A percentile compares a stretch with the other conserved stretches of the same genome.
phyloP scores from a whole-genome alignment of 345 rosid genomes.

The Murraya paniculata region DNA sequence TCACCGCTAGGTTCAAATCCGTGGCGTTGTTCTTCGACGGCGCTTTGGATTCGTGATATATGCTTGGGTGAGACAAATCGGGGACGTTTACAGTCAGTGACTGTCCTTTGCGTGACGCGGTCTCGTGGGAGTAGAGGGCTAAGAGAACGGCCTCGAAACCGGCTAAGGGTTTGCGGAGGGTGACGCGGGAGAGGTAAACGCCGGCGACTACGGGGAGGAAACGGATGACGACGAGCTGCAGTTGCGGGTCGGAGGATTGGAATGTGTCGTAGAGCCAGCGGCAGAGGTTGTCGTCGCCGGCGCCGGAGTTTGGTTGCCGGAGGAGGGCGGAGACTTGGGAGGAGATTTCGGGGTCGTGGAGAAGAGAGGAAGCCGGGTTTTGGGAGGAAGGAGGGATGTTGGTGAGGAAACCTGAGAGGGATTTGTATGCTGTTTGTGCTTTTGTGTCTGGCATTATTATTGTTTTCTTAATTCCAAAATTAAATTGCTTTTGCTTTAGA shows the following conservation, averaged over 20 bases:
- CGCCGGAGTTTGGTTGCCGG: conserved; percentile 61
- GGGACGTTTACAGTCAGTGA: conserved; percentile 67
- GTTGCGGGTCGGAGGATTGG: conserved; percentile 53
- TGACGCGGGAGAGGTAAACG: conserved; percentile 69
- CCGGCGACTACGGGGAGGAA: conserved; percentile 70
- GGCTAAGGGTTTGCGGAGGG: conserved; percentile 58
- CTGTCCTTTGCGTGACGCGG: conserved; percentile 57
- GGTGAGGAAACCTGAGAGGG: conserved; percentile 49
- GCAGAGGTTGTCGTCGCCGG: conserved; percentile 78
- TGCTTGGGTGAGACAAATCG: conserved; percentile 63
- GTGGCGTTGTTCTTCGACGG: conserved; percentile 37
- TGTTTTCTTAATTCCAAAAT: not conserved
- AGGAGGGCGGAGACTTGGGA: conserved; percentile 68
- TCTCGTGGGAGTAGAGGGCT: conserved; percentile 79
- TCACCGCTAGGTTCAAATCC: conserved; percentile 58
- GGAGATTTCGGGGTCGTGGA: conserved; percentile 48
- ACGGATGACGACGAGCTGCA: conserved; percentile 73
- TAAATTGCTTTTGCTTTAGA: no score
- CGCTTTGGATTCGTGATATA: conserved; percentile 67
- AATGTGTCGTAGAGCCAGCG: conserved; percentile 95
- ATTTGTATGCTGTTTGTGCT: conserved; percentile 36
- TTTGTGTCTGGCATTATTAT: conserved; percentile 16
- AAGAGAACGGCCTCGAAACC: conserved; percentile 82
- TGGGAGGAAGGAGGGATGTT: conserved; percentile 33
- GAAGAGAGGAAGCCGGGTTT: conserved; percentile 45